Conservation (phyloP, 345 rosid genomes). For the Dipteronia sinensis region DNA sequence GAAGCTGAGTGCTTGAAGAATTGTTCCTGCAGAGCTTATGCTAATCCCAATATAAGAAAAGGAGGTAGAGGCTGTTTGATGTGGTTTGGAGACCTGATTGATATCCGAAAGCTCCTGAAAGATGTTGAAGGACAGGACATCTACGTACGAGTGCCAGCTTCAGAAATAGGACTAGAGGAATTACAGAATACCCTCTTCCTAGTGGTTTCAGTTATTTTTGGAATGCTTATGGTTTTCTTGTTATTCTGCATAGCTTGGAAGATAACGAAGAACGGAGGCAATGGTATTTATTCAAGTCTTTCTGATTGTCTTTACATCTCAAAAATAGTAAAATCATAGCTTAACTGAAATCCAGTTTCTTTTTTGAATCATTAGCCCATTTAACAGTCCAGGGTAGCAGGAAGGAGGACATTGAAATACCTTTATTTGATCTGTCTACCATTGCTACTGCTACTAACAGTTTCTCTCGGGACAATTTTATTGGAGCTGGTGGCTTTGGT, state of each 20-base stretch:
- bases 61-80: slow-evolving; percentile 38
- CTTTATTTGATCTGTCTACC: slow-evolving; percentile 26
- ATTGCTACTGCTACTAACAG: slow-evolving; percentile 32
- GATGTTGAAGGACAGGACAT: slow-evolving; percentile 19
- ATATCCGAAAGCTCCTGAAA: background rate
- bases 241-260: background rate
- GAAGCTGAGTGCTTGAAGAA: slow-evolving; percentile 22
- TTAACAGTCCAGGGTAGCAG: background rate
- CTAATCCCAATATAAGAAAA: slow-evolving; percentile 17
- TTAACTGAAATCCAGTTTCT: background rate
- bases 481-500: slow-evolving; percentile 51
- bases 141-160: slow-evolving; percentile 22
- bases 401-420: slow-evolving; percentile 24
- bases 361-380: background rate
- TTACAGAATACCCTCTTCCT: background rate
- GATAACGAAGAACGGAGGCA: background rate
- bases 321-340: too few species aligned
- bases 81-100: slow-evolving; percentile 35
- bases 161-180: background rate
- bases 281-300: too few species aligned
- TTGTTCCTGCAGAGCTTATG: slow-evolving; percentile 37
- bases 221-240: background rate
- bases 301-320: too few species aligned
- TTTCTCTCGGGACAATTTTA: slow-evolving; percentile 31
- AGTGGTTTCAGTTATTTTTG: background rate